phyloP scores from a whole-genome alignment of 2,329 filamentous ascomycete genomes.

The Colletotrichum cereale region DNA sequence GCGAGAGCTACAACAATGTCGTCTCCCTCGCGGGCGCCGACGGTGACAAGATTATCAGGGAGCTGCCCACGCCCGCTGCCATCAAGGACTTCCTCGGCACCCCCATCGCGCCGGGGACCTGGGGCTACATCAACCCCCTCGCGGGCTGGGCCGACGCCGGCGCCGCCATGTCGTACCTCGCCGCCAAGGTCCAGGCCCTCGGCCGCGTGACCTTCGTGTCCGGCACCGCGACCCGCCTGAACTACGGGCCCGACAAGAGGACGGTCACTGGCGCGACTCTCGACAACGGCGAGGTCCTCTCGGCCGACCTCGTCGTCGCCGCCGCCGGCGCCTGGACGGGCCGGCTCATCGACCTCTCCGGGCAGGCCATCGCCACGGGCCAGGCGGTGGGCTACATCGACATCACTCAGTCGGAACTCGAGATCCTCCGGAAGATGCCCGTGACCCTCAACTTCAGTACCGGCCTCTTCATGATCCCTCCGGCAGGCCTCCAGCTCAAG shows the following conservation, averaged over 20 bases:
- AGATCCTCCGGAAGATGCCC: constrained; percentile 72
- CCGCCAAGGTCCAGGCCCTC: constrained; percentile 64
- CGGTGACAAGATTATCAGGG: constrained; percentile 55
- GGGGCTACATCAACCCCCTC: constrained; percentile 79
- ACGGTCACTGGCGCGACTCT: constrained; percentile 66
- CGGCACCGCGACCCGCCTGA: constrained; percentile 58
- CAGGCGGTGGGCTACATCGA: constrained; percentile 84
- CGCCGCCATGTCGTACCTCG: constrained; percentile 75
- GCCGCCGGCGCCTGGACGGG: constrained; percentile 92
- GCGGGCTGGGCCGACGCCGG: constrained; percentile 88
- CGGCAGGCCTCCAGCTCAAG: constrained; percentile 72
- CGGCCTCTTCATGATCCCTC: constrained; percentile 82
- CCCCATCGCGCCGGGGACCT: constrained; percentile 67
- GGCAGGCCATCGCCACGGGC: constrained; percentile 83
- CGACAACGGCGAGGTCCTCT: constrained; percentile 60
- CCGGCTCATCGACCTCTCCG: constrained; percentile 80
- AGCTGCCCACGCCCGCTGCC: constrained; percentile 58
- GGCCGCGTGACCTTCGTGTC: constrained; percentile 68
- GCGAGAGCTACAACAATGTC: constrained; percentile 71
- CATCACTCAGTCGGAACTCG: constrained; percentile 79
- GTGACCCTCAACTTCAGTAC: constrained; percentile 79
- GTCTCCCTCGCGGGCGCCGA: constrained; percentile 59
- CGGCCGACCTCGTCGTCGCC: constrained; percentile 80
- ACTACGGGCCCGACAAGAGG: constrained; percentile 46
- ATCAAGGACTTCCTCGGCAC: constrained; percentile 61